These are phyloP conservation scores for Neonectria punicea DNA, from an alignment of 2,329 filamentous ascomycete species.

Conservation along the genomic window DNA sequence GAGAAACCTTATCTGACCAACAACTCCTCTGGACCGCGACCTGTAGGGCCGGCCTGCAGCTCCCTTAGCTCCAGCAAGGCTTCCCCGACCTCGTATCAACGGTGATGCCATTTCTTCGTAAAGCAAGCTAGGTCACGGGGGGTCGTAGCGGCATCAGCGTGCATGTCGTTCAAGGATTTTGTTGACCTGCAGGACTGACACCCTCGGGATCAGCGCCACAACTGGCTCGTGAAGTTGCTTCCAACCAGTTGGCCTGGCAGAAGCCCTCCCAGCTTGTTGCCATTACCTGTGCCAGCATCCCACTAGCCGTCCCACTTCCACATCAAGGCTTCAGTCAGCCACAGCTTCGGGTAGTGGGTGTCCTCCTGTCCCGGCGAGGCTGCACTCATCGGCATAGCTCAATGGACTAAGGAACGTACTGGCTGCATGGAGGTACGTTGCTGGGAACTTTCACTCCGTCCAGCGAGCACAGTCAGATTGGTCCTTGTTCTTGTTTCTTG, in stretches of 20 bases:
- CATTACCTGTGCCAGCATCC: not conserved
- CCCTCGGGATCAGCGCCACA: constrained; percentile 18
- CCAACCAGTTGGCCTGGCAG: not conserved
- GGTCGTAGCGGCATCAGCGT: constrained; percentile 11
- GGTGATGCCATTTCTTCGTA: not conserved
- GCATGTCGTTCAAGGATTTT: constrained; percentile 1
- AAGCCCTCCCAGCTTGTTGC: not conserved
- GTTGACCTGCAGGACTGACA: constrained; percentile 13
- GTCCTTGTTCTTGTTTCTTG: constrained; percentile 13
- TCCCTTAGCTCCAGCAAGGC: constrained; percentile 1
- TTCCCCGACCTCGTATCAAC: constrained; percentile 13
- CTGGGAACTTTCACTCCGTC: not conserved
- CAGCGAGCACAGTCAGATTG: constrained; percentile 30
- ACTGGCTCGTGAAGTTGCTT: constrained; percentile 16
- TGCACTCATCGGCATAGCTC: not conserved
- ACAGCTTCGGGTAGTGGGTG: constrained; percentile 21
- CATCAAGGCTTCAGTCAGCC: constrained; percentile 7
- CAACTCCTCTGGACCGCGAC: not conserved
- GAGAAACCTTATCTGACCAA: constrained; percentile 22
- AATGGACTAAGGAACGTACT: not conserved
- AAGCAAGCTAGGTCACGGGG: constrained; percentile 2
- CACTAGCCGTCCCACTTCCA: constrained; percentile 2
- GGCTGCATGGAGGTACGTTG: not conserved
- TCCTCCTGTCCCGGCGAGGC: constrained; percentile 10
- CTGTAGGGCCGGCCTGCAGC: constrained; percentile 1